phyloP scores from a whole-genome alignment of 139 green algal genomes.

The Chlamydomonas sp. region DNA sequence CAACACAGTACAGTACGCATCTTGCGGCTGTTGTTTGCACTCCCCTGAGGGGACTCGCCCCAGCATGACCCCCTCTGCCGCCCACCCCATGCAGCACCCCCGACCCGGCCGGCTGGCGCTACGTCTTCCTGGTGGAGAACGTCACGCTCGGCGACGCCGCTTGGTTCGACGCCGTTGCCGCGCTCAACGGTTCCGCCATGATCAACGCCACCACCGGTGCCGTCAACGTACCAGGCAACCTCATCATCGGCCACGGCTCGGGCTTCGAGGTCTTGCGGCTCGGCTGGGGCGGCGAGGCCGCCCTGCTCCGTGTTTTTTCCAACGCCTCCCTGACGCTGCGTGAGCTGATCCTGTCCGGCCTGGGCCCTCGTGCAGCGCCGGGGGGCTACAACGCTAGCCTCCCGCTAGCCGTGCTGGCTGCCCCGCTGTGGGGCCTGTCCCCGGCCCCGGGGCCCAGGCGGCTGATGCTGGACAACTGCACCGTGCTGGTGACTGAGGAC shows the following conservation, averaged over 20 bases:
- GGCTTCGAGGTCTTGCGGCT: not conserved
- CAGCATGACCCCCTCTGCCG: no score
- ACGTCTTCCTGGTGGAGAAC: not conserved
- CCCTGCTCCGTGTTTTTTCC: not conserved
- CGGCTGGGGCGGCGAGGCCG: not conserved
- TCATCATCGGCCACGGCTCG: not conserved
- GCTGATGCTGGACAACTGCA: not conserved
- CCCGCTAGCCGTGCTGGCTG: slow-evolving; percentile 1
- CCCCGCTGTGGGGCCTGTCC: slow-evolving; percentile 28
- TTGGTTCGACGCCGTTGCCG: no score
- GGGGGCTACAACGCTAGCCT: not conserved
- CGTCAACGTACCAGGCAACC: not conserved
- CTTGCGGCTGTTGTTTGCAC: no score
- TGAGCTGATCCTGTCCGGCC: not conserved
- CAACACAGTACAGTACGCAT: no score
- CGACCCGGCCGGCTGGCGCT: not conserved
- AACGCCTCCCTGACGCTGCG: not conserved
- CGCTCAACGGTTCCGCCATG: not conserved
- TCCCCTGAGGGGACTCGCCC: no score
- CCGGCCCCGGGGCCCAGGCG: not conserved
- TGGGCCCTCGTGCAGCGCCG: not conserved
- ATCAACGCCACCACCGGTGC: not conserved
- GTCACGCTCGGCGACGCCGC: not conserved
- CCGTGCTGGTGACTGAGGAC: slow-evolving; percentile 6
- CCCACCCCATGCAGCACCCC: not conserved